phyloP scores from a whole-genome alignment of 306 rosid genomes.

The cucumber (Cucumis sativus) region DNA sequence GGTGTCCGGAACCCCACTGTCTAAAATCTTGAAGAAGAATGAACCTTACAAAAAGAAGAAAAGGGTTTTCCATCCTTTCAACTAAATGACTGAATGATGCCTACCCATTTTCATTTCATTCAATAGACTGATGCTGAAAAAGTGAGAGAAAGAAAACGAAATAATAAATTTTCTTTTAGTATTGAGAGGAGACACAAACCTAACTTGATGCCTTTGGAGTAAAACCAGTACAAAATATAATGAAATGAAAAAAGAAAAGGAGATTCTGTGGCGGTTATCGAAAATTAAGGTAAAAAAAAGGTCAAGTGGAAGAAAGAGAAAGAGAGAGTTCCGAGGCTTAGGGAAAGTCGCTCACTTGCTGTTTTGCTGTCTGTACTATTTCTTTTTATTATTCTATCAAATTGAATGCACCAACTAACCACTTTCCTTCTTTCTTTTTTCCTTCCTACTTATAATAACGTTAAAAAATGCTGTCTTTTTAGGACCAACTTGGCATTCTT shows the following conservation, averaged over 20 bases:
- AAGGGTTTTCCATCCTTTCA: background rate
- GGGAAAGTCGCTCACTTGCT: conserved; percentile 1
- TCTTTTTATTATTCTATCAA: background rate
- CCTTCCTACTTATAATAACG: background rate
- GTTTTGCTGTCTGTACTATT: background rate
- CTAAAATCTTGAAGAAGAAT: background rate
- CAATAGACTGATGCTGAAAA: background rate
- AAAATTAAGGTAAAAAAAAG: background rate
- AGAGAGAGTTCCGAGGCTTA: conserved; percentile 5
- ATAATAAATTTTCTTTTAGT: background rate
- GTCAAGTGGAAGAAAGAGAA: background rate
- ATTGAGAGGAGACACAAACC: background rate
- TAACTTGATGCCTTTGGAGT: background rate
- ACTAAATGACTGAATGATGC: conserved; percentile 5
- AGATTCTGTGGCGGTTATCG: conserved; percentile 8
- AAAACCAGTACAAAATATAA: background rate
- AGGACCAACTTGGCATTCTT: background rate
- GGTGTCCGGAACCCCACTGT: background rate
- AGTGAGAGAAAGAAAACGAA: no score
- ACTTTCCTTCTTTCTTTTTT: background rate
- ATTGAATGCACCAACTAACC: background rate
- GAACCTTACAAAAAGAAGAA: background rate
- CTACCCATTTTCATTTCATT: background rate
- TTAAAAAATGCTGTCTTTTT: background rate
- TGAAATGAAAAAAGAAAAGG: background rate